Conservation (phyloP, 768 basidiomycete species). For the Porphyrellus cyaneotinctus region DNA sequence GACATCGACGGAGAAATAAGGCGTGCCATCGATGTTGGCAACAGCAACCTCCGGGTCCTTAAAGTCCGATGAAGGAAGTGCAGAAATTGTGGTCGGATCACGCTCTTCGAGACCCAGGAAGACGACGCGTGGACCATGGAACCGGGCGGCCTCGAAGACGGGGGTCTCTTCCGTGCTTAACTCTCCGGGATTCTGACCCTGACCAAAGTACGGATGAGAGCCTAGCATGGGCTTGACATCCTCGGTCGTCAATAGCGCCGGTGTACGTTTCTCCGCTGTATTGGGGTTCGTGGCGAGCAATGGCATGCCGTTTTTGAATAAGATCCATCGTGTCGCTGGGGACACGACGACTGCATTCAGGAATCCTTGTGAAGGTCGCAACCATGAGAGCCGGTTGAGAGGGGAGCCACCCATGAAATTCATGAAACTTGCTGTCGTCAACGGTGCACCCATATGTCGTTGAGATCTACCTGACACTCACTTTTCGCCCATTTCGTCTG, state of each 20-base stretch:
- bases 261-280: conserved; percentile 33
- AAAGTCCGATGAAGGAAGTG: conserved; percentile 66
- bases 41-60: conserved; percentile 50
- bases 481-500: conserved; percentile 30
- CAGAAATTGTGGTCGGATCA: conserved; percentile 38
- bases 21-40: conserved; percentile 67
- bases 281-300: conserved; percentile 42
- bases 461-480: conserved; percentile 14
- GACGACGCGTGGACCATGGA: conserved; percentile 57
- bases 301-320: conserved; percentile 73
- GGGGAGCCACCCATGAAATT: conserved; percentile 62
- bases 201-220: conserved; percentile 64
- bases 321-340: conserved; percentile 66
- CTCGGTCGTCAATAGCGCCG: conserved; percentile 55
- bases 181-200: conserved; percentile 49
- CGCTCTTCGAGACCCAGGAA: conserved; percentile 79
- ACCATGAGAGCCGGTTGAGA: conserved; percentile 78
- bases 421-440: conserved; percentile 33
- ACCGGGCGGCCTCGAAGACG: conserved; percentile 52
- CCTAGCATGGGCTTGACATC: conserved; percentile 68
- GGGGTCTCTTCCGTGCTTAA: conserved; percentile 22
- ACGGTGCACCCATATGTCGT: not conserved
- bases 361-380: conserved; percentile 69
- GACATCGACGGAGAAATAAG: conserved; percentile 83
- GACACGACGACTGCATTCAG: conserved; percentile 64